Evolutionary conservation across 2,329 filamentous ascomycete species (phyloP).

Genomic region (Colletotrichum spinosum): DNA sequence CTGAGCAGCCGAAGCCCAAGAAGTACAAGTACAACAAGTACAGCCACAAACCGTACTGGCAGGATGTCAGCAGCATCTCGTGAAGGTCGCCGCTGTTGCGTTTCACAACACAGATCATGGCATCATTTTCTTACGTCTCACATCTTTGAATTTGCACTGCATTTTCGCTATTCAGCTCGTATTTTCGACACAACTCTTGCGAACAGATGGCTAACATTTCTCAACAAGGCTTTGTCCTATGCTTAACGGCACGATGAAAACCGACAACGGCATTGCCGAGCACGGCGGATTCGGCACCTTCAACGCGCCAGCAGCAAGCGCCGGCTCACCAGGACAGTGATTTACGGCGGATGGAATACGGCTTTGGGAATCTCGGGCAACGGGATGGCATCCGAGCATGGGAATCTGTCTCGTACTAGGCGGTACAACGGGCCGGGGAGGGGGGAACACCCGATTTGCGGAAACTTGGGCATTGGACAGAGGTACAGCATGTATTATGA

Average conservation of each 20-base stretch:
- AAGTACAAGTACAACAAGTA: constrained; percentile 38
- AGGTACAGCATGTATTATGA: constrained; percentile 29
- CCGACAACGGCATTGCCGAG: constrained; percentile 65
- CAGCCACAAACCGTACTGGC: constrained; percentile 33
- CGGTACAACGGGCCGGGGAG: neutral
- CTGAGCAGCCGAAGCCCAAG: constrained; percentile 9
- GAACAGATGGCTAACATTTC: constrained; percentile 43
- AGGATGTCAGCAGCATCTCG: constrained; percentile 16
- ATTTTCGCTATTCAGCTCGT: constrained; percentile 9
- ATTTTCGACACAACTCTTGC: constrained; percentile 11
- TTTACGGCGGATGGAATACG: neutral
- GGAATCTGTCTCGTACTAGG: constrained; percentile 13
- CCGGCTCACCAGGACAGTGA: constrained; percentile 47
- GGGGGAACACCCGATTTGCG: too few species aligned
- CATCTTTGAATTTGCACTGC: constrained; percentile 36
- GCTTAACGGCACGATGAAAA: constrained; percentile 84
- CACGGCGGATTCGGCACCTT: constrained; percentile 71
- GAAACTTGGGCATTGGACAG: too few species aligned
- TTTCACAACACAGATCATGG: constrained; percentile 39
- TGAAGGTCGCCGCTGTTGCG: constrained; percentile 34
- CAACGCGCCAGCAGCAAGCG: constrained; percentile 51
- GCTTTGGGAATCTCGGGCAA: constrained; percentile 12
- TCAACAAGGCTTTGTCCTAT: constrained; percentile 79
- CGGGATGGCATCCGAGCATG: too few species aligned
- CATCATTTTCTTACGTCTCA: constrained; percentile 40